These are phyloP conservation scores for Plectosphaerella sp. DNA, from an alignment of 2,329 filamentous ascomycete genomes.

Conservation along the genomic window DNA sequence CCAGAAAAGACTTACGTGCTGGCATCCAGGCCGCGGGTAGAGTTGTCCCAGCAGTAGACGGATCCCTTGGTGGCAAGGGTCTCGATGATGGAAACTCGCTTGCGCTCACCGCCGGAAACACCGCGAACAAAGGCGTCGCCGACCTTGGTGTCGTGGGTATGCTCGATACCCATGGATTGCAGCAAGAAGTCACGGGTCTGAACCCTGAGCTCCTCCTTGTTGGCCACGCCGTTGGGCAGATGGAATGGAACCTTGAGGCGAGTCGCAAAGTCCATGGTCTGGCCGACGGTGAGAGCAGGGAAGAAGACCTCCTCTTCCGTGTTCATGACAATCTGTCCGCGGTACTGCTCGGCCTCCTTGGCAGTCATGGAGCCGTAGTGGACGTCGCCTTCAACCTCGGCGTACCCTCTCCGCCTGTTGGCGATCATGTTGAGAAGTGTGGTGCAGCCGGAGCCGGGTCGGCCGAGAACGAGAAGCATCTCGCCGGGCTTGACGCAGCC, in stretches of 20 bases:
- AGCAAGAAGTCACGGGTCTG: constrained; percentile 51
- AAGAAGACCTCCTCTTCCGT: constrained; percentile 65
- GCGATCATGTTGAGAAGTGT: constrained; percentile 66
- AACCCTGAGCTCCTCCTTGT: constrained; percentile 38
- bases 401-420: constrained; percentile 58
- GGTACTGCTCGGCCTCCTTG: constrained; percentile 43
- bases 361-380: constrained; percentile 48
- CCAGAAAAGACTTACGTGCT: constrained; percentile 38
- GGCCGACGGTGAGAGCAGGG: constrained; percentile 64
- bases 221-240: constrained; percentile 36
- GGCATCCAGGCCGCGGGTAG: constrained; percentile 61
- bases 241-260: constrained; percentile 50
- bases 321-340: constrained; percentile 62
- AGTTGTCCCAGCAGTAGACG: constrained; percentile 65
- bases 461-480: constrained; percentile 66
- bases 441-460: constrained; percentile 66
- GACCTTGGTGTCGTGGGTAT: constrained; percentile 61
- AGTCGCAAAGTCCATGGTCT: constrained; percentile 68
- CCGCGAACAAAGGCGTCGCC: constrained; percentile 64
- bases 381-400: constrained; percentile 53
- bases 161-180: constrained; percentile 50
- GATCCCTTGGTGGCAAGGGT: constrained; percentile 52
- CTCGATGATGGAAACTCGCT: constrained; percentile 66
- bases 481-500: constrained; percentile 70
- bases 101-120: constrained; percentile 64